phyloP scores from a whole-genome alignment of 2,329 filamentous ascomycete genomes.

The Xylariaceae sp. region DNA sequence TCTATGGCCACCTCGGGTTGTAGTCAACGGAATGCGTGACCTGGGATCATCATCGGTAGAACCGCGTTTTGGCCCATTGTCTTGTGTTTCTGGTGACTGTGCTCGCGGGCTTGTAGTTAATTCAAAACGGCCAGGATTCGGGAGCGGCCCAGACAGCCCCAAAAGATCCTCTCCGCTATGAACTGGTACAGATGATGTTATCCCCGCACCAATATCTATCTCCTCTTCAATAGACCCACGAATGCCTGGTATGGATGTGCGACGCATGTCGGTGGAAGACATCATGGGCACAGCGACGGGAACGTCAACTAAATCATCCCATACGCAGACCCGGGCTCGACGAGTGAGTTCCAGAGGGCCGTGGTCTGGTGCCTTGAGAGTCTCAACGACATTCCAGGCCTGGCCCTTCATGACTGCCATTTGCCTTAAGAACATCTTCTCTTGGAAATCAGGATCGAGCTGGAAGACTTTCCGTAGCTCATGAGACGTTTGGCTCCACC shows the following conservation, averaged over 20 bases:
- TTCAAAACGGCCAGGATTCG: slow-evolving; percentile 73
- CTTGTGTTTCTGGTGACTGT: slow-evolving; percentile 37
- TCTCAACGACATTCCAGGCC: slow-evolving; percentile 98
- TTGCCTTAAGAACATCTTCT: slow-evolving; percentile 97
- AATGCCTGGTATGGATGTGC: slow-evolving; percentile 51
- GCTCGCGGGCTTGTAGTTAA: slow-evolving; percentile 46
- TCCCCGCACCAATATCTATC: slow-evolving; percentile 80
- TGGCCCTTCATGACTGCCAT: slow-evolving; percentile 99
- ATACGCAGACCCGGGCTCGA: slow-evolving; percentile 87
- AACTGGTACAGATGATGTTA: slow-evolving; percentile 46
- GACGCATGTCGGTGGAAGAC: slow-evolving; percentile 78
- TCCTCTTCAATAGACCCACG: slow-evolving; percentile 66
- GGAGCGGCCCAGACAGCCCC: slow-evolving; percentile 60
- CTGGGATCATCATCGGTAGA: slow-evolving; percentile 6
- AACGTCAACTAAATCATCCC: slow-evolving; percentile 96
- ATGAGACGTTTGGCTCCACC: slow-evolving; percentile 94
- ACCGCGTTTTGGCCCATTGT: slow-evolving; percentile 11
- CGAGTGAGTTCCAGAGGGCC: slow-evolving; percentile 90
- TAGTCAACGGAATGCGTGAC: slow-evolving; percentile 8
- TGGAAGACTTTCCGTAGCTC: slow-evolving; percentile 84
- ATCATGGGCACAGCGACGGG: slow-evolving; percentile 88
- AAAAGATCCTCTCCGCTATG: slow-evolving; percentile 63
- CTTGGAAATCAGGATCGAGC: slow-evolving; percentile 92
- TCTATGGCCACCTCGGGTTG: slow-evolving; percentile 14
- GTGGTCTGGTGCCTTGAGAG: slow-evolving; percentile 86